Evolutionary conservation across 345 rosid species (phyloP).

Genomic region (Limnanthes douglasii): DNA sequence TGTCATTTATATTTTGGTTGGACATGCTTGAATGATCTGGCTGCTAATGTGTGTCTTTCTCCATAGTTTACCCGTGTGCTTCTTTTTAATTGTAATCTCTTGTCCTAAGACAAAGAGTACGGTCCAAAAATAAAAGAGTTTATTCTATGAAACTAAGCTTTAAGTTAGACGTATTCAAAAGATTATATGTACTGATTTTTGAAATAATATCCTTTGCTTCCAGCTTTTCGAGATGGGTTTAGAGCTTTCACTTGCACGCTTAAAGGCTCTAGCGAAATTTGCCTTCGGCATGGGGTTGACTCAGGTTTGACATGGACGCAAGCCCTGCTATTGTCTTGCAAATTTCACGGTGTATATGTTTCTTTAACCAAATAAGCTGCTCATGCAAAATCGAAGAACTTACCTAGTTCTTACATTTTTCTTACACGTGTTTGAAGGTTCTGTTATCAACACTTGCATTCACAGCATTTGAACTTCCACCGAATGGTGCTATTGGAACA

Average conservation of each 20-base stretch:
- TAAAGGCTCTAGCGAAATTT: constrained; percentile 90
- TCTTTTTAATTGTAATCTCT: neutral
- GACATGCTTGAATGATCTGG: neutral
- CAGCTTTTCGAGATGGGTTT: constrained; percentile 99
- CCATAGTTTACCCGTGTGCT: neutral
- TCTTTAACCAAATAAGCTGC: neutral
- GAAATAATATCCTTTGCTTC: constrained; percentile 17
- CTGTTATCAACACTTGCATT: constrained; percentile 82
- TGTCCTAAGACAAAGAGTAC: no score
- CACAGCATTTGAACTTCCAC: constrained; percentile 97
- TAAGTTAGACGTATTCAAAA: constrained; percentile 1
- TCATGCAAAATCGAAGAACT: neutral
- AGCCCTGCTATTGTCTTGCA: constrained; percentile 1
- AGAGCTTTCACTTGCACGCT: constrained; percentile 92
- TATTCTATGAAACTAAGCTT: constrained; percentile 1
- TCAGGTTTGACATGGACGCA: constrained; percentile 43
- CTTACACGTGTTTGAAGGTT: constrained; percentile 40
- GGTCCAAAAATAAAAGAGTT: no score
- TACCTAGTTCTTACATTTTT: constrained; percentile 4
- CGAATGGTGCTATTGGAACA: constrained; percentile 91
- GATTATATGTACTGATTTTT: constrained; percentile 5
- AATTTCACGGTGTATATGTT: neutral
- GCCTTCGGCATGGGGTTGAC: constrained; percentile 96
- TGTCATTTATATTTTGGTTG: neutral
- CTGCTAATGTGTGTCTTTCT: neutral